These are phyloP conservation scores for Aspergillus candidus DNA, from an alignment of 2,329 filamentous ascomycete species.

Conservation along the genomic window DNA sequence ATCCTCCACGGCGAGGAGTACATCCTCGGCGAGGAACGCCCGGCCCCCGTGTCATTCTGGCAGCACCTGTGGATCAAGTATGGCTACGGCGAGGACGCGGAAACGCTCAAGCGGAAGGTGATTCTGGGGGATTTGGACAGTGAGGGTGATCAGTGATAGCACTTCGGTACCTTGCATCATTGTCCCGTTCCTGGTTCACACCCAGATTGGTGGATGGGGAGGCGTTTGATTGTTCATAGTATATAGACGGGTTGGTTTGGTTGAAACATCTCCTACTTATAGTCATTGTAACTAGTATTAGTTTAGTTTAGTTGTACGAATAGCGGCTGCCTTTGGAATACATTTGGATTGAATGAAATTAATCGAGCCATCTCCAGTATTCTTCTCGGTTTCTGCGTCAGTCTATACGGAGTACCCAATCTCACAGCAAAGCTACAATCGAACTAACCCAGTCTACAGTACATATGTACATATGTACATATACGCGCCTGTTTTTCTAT, in stretches of 20 bases:
- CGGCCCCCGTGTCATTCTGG: constrained; percentile 31
- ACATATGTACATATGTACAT: neutral
- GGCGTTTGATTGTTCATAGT: constrained; percentile 13
- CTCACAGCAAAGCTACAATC: too few relatives aligned
- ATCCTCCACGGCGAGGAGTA: constrained; percentile 63
- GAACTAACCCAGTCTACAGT: neutral
- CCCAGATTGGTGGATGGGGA: neutral
- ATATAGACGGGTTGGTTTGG: constrained; percentile 14
- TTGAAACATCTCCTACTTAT: too few relatives aligned
- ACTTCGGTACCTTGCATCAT: too few relatives aligned
- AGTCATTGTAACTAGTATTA: too few relatives aligned
- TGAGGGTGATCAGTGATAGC: constrained; percentile 20
- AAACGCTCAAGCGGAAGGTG: constrained; percentile 32
- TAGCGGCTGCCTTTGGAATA: too few relatives aligned
- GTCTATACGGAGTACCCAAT: too few relatives aligned
- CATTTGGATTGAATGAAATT: too few relatives aligned
- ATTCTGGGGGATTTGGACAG: constrained; percentile 37
- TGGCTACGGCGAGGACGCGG: constrained; percentile 38
- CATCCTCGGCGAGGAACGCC: constrained; percentile 56
- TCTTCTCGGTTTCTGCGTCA: neutral
- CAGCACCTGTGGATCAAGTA: constrained; percentile 36
- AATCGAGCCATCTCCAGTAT: neutral
- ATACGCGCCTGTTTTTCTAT: constrained; percentile 4
- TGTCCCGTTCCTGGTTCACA: neutral
- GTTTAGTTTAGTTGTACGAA: too few relatives aligned